These are phyloP conservation scores for Balamuthia mandrillaris DNA, from an alignment of 208 protist genomes.

Conservation along the genomic window DNA sequence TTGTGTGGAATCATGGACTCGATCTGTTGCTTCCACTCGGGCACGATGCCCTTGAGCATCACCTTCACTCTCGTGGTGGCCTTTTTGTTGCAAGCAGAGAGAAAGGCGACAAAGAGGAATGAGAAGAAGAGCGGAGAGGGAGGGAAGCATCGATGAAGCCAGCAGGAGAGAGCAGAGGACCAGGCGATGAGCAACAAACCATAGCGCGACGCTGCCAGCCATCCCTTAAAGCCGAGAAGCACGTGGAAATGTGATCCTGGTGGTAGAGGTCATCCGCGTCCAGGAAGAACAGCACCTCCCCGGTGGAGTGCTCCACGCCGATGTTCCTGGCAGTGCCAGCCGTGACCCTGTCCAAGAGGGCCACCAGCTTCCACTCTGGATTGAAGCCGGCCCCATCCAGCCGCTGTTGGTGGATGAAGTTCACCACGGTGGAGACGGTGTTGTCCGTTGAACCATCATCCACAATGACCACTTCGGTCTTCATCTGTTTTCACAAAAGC, in stretches of 20 bases:
- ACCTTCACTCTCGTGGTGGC: not conserved
- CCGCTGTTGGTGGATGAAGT: constrained; percentile 12
- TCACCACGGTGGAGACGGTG: not conserved
- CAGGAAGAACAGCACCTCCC: not conserved
- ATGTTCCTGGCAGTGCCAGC: constrained; percentile 2
- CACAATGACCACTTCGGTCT: not conserved
- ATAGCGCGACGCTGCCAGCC: too few species aligned
- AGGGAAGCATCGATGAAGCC: too few species aligned
- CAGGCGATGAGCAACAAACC: too few species aligned
- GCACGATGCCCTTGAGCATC: not conserved
- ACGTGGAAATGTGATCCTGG: not conserved
- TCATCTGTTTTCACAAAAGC: not conserved
- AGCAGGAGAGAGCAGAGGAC: too few species aligned
- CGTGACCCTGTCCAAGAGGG: not conserved
- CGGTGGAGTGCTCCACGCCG: not conserved
- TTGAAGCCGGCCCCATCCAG: too few species aligned
- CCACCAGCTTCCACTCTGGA: constrained; percentile 25
- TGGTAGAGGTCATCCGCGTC: constrained; percentile 19
- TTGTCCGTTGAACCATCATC: constrained; percentile 25
- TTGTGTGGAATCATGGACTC: not conserved
- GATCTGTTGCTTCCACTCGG: constrained; percentile 17
- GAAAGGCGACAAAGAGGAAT: too few species aligned
- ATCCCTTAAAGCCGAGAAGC: not conserved
- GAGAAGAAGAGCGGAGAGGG: too few species aligned
- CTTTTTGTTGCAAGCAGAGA: too few species aligned